Conservation (phyloP, 2,329 filamentous ascomycete genomes). For the Metarhizium album region DNA sequence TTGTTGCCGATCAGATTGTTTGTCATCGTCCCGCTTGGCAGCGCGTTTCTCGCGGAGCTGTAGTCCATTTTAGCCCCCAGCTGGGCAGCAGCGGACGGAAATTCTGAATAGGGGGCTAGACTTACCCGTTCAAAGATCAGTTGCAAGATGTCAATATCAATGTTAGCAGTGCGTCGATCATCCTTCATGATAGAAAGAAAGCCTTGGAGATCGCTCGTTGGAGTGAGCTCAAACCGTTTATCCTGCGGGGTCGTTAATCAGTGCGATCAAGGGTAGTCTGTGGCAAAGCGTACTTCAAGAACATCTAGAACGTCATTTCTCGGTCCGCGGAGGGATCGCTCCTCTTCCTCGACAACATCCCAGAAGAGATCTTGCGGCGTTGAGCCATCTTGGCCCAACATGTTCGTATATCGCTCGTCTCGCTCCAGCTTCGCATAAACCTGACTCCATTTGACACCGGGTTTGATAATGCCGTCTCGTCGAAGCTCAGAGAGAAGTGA, state of each 20-base stretch:
- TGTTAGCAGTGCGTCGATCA: slow-evolving; percentile 79
- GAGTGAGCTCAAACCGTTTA: slow-evolving; percentile 81
- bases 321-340: slow-evolving; percentile 69
- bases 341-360: slow-evolving; percentile 90
- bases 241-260: slow-evolving; percentile 44
- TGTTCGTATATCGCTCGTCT: slow-evolving; percentile 72
- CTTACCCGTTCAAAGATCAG: slow-evolving; percentile 74
- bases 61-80: slow-evolving; percentile 8
- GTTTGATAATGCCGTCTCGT: slow-evolving; percentile 70
- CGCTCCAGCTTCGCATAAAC: slow-evolving; percentile 64
- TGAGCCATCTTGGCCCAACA: slow-evolving; percentile 77
- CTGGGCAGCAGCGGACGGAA: background rate
- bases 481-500: slow-evolving; percentile 65
- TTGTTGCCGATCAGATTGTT: slow-evolving; percentile 73
- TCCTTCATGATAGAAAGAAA: slow-evolving; percentile 73
- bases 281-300: slow-evolving; percentile 57
- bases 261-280: background rate
- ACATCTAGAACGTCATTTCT: slow-evolving; percentile 81
- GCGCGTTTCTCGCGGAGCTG: slow-evolving; percentile 77
- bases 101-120: background rate
- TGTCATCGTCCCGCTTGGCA: slow-evolving; percentile 75
- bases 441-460: slow-evolving; percentile 81
- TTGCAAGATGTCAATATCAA: slow-evolving; percentile 67
- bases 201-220: slow-evolving; percentile 79
- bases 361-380: slow-evolving; percentile 88